Conservation (phyloP, 1,284 basidiomycete genomes). For the Cutaneotrichosporon sp. region DNA sequence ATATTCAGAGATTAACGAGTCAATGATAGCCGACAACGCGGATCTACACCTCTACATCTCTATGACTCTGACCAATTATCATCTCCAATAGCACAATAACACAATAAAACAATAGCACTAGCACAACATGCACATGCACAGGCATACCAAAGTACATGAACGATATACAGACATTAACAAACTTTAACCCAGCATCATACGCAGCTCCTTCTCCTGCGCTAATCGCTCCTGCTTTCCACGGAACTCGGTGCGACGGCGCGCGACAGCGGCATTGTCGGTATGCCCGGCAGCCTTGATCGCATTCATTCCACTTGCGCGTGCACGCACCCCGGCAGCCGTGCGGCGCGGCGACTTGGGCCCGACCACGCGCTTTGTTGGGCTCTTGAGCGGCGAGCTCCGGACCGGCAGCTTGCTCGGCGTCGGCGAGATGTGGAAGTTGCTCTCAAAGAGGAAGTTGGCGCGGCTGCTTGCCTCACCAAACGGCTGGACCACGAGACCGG, state of each 20-base stretch:
- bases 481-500: slow-evolving; percentile 16
- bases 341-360: slow-evolving; percentile 12
- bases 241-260: slow-evolving; percentile 38
- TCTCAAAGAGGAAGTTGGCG: slow-evolving; percentile 27
- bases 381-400: background rate
- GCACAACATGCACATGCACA: background rate
- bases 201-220: slow-evolving; percentile 41
- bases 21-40: no score
- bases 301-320: slow-evolving; percentile 11
- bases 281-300: slow-evolving; percentile 10
- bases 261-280: slow-evolving; percentile 32
- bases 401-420: background rate
- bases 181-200: slow-evolving; percentile 35
- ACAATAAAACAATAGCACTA: background rate
- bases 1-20: no score
- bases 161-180: background rate
- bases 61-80: no score
- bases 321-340: slow-evolving; percentile 4
- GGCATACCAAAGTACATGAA: background rate
- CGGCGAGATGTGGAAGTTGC: slow-evolving; percentile 24
- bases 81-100: no score
- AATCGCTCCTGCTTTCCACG: slow-evolving; percentile 38
- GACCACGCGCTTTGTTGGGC: slow-evolving; percentile 6
- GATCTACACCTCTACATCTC: no score
- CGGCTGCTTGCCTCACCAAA: slow-evolving; percentile 40